These are phyloP conservation scores for Escallonia rubra DNA, from an alignment of 129 eudicot species.

Conservation along the genomic window DNA sequence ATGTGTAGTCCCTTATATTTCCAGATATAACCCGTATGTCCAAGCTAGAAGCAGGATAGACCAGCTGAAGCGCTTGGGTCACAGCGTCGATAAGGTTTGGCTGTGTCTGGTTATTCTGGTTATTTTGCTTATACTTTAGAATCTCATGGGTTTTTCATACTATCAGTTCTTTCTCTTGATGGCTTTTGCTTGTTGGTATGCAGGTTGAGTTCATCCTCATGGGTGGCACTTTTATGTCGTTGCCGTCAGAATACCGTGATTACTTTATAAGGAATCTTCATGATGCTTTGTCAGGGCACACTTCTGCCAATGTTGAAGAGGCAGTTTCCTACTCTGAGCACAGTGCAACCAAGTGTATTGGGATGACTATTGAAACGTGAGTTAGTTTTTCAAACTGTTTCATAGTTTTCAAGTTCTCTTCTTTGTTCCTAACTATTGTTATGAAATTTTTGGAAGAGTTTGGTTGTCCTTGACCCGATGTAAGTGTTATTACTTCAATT, in stretches of 20 bases:
- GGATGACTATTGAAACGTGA: constrained; percentile 99
- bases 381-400: constrained; percentile 9
- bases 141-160: background rate
- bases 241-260: constrained; percentile 94
- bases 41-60: constrained; percentile 97
- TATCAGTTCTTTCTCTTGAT: background rate
- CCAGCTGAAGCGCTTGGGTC: constrained; percentile 96
- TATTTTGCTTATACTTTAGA: background rate
- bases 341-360: constrained; percentile 92
- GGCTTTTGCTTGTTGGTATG: constrained; percentile 1
- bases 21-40: constrained; percentile 95
- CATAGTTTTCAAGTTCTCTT: background rate
- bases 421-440: constrained; percentile 1
- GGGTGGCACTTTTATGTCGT: constrained; percentile 99
- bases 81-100: constrained; percentile 88
- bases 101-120: background rate
- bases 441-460: background rate
- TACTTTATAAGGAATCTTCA: constrained; percentile 89
- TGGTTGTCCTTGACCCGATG: too few relatives aligned
- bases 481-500: too few relatives aligned
- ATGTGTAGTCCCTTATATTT: background rate
- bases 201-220: constrained; percentile 94
- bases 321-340: constrained; percentile 97
- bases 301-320: constrained; percentile 97
- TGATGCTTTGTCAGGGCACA: constrained; percentile 96